Percentiles rank a stretch among this genome's conserved stretches.
Conservation (phyloP, 2,329 filamentous ascomycete species). For the Sclerotinia borealis region DNA sequence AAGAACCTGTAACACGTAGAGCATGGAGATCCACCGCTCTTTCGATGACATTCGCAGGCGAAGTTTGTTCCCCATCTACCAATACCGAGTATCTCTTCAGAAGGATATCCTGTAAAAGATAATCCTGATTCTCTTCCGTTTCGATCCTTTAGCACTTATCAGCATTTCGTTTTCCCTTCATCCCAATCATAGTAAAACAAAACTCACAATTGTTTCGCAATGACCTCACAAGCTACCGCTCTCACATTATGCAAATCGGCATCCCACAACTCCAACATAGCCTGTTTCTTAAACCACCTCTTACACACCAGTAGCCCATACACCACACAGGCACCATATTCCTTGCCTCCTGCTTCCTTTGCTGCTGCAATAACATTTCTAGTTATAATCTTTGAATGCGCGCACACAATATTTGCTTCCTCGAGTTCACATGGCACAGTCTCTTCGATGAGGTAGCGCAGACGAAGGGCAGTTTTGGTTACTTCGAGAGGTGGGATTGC, state of each 20-base stretch:
- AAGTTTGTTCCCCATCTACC: slow-evolving; percentile 62
- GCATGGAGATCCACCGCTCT: slow-evolving; percentile 91
- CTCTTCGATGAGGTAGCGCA: slow-evolving; percentile 86
- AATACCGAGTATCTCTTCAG: slow-evolving; percentile 85
- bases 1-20: slow-evolving; percentile 79
- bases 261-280: slow-evolving; percentile 82
- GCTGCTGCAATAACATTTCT: slow-evolving; percentile 72
- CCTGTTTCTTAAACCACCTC: slow-evolving; percentile 73
- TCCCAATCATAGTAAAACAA: not conserved
- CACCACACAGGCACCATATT: slow-evolving; percentile 70
- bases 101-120: slow-evolving; percentile 73
- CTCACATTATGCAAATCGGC: slow-evolving; percentile 74
- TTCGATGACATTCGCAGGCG: slow-evolving; percentile 83
- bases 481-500: slow-evolving; percentile 73
- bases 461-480: slow-evolving; percentile 79
- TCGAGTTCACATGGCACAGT: slow-evolving; percentile 88
- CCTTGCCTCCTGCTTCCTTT: slow-evolving; percentile 69
- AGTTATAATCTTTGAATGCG: slow-evolving; percentile 84
- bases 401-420: slow-evolving; percentile 62
- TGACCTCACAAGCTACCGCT: slow-evolving; percentile 79
- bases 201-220: slow-evolving; percentile 69
- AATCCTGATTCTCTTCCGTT: slow-evolving; percentile 68
- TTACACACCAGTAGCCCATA: slow-evolving; percentile 37
- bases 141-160: slow-evolving; percentile 60
- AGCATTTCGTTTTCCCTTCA: slow-evolving; percentile 29